Evolutionary conservation across 2,329 filamentous ascomycete genomes (phyloP), one percentile per base, ranked within the genome.

Genomic region (Xylaria multiplex): DNA sequence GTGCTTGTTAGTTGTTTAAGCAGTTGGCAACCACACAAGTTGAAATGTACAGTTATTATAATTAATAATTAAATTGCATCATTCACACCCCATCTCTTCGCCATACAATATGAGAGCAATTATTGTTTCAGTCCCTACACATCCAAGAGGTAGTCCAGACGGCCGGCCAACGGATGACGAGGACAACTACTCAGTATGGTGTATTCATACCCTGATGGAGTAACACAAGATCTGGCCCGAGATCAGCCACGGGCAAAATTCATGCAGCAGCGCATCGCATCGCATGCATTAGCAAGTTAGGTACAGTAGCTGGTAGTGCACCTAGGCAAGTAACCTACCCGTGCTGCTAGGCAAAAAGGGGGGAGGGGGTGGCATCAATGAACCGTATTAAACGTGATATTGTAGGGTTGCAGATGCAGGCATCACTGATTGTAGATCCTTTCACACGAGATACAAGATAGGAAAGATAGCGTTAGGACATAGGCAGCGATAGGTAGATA

Each of bases 331-430:
- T 49, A 27, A n/a, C 24, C 24, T 52, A 19, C 19, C 19, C 19
- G 19, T 19, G 19, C 19, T 19, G 11, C 13, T 3, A 40, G 32
- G 32, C 9, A 46, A 4, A 9, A 46, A 4, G 6, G 30, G 24
- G 35, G 35, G 11, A 22, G 59, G n/a, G 19, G n/a, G 3, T 19
- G 19, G 32, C 19, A 22, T 50, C 30, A 6, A 32, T 11, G 27
- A 52, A 55, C 64, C 54, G 64, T 65, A 58, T 62, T 62, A 65
- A 24, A 65, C 62, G 62, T 60, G 49, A 50, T 54, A 52, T 54
- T 35, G 14, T 30, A 27, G 11, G 13, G 32, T 4, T 35, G 7
- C 11, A 14, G 37, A 40, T 14, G 14, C 27, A 35, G 8, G 32
- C 8, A 35, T 35, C 32, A 35, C 32, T 11, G 32, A 7, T 8